These are phyloP conservation scores for Macrocybe gigantea DNA, from an alignment of 768 basidiomycete species.

Conservation along the genomic window DNA sequence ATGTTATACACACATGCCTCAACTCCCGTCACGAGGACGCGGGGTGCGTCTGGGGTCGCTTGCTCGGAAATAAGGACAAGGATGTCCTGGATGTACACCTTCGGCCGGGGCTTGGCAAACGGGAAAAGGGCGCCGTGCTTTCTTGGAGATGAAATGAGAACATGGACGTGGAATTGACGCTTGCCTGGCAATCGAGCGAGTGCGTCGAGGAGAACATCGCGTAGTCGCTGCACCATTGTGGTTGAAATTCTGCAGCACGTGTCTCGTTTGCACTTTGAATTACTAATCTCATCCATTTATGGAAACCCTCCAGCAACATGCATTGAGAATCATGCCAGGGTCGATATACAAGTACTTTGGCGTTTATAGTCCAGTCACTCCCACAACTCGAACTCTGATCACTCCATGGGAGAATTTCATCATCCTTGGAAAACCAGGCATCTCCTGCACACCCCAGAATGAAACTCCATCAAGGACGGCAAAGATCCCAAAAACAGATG, in stretches of 20 bases:
- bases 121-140: conserved; percentile 70
- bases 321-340: no score
- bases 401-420: no score
- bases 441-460: no score
- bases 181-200: conserved; percentile 56
- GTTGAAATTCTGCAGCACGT: conserved; percentile 3
- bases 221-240: conserved; percentile 32
- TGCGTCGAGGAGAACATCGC: conserved; percentile 55
- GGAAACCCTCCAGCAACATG: no score
- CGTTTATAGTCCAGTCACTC: no score
- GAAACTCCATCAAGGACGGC: no score
- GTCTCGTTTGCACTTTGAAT: not conserved
- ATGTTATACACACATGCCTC: conserved; percentile 74
- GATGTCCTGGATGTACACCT: conserved; percentile 68
- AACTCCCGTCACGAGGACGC: conserved; percentile 71
- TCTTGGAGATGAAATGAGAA: conserved; percentile 61
- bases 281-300: no score
- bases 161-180: conserved; percentile 70
- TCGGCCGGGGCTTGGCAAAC: conserved; percentile 62
- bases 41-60: conserved; percentile 36
- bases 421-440: no score
- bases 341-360: no score
- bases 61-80: conserved; percentile 73
- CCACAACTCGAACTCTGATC: no score
- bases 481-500: no score